A percentile compares a stretch with the other conserved stretches of the same genome.
phyloP scores from a whole-genome alignment of 768 basidiomycete genomes.

The Agaricus bisporus region DNA sequence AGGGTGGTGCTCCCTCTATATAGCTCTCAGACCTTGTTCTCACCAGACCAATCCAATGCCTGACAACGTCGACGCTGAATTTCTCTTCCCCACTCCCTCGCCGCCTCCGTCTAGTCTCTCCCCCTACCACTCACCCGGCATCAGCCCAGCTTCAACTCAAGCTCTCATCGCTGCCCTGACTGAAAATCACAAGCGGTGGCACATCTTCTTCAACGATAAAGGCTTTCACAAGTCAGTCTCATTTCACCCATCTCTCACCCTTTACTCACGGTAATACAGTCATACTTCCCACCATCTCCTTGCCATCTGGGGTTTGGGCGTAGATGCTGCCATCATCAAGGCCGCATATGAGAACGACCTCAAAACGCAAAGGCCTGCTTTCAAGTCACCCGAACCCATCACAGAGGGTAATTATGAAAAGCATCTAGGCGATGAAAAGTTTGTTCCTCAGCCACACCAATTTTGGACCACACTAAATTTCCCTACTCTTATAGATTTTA shows the following conservation, averaged over 20 bases:
- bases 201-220: conserved; percentile 45
- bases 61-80: conserved; percentile 1
- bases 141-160: conserved; percentile 30
- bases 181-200: conserved; percentile 46
- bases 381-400: conserved; percentile 40
- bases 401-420: conserved; percentile 41
- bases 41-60: neutral
- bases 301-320: conserved; percentile 59
- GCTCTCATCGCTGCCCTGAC: conserved; percentile 34
- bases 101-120: conserved; percentile 21
- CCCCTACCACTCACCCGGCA: conserved; percentile 26
- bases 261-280: conserved; percentile 27
- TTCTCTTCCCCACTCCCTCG: conserved; percentile 28
- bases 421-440: conserved; percentile 55
- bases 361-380: conserved; percentile 28
- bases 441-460: conserved; percentile 10
- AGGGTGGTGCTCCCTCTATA: neutral
- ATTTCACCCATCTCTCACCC: conserved; percentile 7
- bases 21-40: neutral
- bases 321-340: conserved; percentile 29
- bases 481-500: conserved; percentile 40
- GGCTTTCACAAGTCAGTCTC: conserved; percentile 31
- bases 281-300: conserved; percentile 55
- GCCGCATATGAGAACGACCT: conserved; percentile 32
- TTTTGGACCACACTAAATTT: neutral